Evolutionary conservation across 352 stramenopile species (phyloP).

Genomic region (Phytophthora citricola): DNA sequence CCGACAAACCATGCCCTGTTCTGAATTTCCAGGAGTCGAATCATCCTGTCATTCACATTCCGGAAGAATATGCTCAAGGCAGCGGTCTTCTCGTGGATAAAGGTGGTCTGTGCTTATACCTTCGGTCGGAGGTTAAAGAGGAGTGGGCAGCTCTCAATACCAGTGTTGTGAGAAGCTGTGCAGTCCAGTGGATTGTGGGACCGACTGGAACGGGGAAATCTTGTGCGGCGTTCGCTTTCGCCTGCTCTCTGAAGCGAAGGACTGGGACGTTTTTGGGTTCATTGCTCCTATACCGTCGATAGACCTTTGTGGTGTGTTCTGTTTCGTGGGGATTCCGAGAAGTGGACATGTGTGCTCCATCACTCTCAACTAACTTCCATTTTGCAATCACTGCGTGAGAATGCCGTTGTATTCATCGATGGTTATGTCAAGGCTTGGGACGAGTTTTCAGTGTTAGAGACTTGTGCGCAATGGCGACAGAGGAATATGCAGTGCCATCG

Average conservation of each 20-base stretch:
- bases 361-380: neutral
- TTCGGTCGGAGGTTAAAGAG: neutral
- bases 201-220: neutral
- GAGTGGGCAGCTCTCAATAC: neutral
- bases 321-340: neutral
- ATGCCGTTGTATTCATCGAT: neutral
- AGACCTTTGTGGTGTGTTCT: neutral
- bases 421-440: neutral
- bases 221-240: neutral
- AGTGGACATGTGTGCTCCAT: neutral
- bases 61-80: neutral
- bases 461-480: no score
- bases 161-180: neutral
- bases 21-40: neutral
- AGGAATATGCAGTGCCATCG: no score
- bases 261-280: neutral
- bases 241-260: neutral
- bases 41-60: neutral
- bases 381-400: neutral
- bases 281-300: neutral
- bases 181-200: neutral
- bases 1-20: neutral
- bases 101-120: neutral
- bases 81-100: neutral
- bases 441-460: neutral